Conservation (phyloP, 2,329 filamentous ascomycete species). For the Aspergillus puulaauensis region DNA sequence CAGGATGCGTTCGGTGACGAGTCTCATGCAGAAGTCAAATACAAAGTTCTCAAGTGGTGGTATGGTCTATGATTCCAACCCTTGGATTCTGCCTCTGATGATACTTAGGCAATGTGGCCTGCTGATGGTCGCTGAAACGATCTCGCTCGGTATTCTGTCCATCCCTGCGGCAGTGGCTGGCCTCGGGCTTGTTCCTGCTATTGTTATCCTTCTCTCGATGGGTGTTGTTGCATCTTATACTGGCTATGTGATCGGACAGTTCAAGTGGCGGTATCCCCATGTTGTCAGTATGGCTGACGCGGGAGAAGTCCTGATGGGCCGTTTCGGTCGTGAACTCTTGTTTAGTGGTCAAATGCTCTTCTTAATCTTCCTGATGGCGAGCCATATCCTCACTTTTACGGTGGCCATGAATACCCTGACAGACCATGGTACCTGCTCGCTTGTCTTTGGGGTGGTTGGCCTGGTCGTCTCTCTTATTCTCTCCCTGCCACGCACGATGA, state of each 20-base stretch:
- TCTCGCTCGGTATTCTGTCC: constrained; percentile 58
- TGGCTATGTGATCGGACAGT: constrained; percentile 60
- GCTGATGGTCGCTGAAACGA: constrained; percentile 60
- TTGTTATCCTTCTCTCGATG: constrained; percentile 54
- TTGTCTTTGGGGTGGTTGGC: constrained; percentile 62
- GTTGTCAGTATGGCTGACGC: constrained; percentile 70
- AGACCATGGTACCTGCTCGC: constrained; percentile 60
- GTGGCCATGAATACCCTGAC: constrained; percentile 68
- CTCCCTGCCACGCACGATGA: constrained; percentile 62
- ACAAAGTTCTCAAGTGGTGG: constrained; percentile 52
- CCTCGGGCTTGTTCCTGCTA: constrained; percentile 55
- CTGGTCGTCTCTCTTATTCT: constrained; percentile 58
- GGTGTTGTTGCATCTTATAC: constrained; percentile 59
- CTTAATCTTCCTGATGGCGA: constrained; percentile 67
- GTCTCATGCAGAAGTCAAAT: constrained; percentile 47
- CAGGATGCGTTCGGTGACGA: constrained; percentile 43
- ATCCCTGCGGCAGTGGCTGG: constrained; percentile 54
- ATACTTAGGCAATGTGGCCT: constrained; percentile 40
- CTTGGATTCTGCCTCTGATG: neutral
- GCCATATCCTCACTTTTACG: constrained; percentile 68
- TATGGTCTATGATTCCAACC: constrained; percentile 7
- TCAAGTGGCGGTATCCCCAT: constrained; percentile 57
- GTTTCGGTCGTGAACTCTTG: constrained; percentile 61
- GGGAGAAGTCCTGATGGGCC: constrained; percentile 61
- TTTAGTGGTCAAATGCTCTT: constrained; percentile 63